phyloP scores from a whole-genome alignment of 768 basidiomycete species.

The Macrocybe gigantea region DNA sequence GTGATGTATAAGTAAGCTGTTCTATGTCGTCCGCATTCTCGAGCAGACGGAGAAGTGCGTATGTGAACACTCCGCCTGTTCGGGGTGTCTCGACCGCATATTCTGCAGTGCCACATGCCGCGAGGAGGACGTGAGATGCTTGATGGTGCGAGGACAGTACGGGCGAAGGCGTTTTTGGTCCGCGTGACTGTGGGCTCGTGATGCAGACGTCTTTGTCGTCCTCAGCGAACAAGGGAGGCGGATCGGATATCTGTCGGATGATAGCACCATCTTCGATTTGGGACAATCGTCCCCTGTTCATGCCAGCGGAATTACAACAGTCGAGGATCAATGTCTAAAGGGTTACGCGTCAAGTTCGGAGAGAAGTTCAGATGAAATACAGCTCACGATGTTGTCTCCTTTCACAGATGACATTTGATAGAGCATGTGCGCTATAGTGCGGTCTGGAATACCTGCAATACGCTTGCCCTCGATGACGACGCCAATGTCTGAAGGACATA shows the following conservation, averaged over 20 bases:
- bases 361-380: not conserved
- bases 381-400: constrained; percentile 38
- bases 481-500: constrained; percentile 28
- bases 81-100: constrained; percentile 23
- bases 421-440: constrained; percentile 31
- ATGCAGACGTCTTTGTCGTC: constrained; percentile 21
- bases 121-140: constrained; percentile 34
- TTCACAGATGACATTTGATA: constrained; percentile 28
- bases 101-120: constrained; percentile 33
- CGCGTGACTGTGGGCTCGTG: constrained; percentile 8
- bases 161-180: constrained; percentile 1
- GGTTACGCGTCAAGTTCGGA: not conserved
- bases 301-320: constrained; percentile 37
- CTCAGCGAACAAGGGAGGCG: constrained; percentile 17
- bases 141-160: constrained; percentile 20
- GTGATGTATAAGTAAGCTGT: constrained; percentile 22
- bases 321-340: constrained; percentile 39
- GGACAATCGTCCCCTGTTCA: constrained; percentile 10
- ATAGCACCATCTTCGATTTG: constrained; percentile 7
- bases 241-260: constrained; percentile 18
- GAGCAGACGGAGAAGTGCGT: constrained; percentile 19
- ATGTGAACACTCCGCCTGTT: constrained; percentile 25
- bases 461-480: constrained; percentile 5
- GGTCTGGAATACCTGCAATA: constrained; percentile 35
- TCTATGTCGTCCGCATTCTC: constrained; percentile 11